A percentile compares a stretch with the other conserved stretches of the same genome.
Evolutionary conservation across 1,284 basidiomycete species (phyloP).

Genomic region (Apiotrichum porosum): DNA sequence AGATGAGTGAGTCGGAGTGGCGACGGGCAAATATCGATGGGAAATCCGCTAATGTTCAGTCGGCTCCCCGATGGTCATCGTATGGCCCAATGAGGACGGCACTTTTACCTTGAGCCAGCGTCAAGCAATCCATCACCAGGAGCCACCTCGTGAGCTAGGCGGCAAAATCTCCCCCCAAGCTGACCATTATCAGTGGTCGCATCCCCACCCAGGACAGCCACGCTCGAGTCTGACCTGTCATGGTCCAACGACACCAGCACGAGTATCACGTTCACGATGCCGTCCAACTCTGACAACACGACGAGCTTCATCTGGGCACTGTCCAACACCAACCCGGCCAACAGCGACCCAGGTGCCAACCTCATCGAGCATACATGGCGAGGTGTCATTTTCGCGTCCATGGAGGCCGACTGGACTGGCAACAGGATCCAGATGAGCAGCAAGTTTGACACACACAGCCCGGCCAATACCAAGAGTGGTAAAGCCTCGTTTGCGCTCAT

Average conservation of each 20-base stretch:
- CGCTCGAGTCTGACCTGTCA: constrained; percentile 46
- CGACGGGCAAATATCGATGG: no score
- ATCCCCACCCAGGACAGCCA: constrained; percentile 54
- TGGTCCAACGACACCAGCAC: constrained; percentile 30
- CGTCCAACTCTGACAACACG: constrained; percentile 46
- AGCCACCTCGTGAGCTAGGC: constrained; percentile 51
- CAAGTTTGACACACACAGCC: not conserved
- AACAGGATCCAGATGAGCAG: not conserved
- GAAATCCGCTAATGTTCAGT: constrained; percentile 20
- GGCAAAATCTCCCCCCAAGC: not conserved
- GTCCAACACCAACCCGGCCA: constrained; percentile 50
- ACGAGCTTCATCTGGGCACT: constrained; percentile 56
- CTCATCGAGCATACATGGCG: constrained; percentile 50
- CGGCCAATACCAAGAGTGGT: not conserved
- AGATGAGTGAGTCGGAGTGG: constrained; percentile 12
- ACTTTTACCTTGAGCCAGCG: constrained; percentile 60
- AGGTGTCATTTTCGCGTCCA: not conserved
- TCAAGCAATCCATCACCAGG: constrained; percentile 49
- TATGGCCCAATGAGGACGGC: constrained; percentile 59
- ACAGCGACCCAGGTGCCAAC: constrained; percentile 45
- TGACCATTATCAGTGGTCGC: constrained; percentile 18
- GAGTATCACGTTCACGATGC: constrained; percentile 53
- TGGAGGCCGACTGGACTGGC: not conserved
- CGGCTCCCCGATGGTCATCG: constrained; percentile 59
- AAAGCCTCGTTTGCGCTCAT: constrained; percentile 44